phyloP scores from a whole-genome alignment of 805 yeast species.

The Blastobotrys mokoenaii region DNA sequence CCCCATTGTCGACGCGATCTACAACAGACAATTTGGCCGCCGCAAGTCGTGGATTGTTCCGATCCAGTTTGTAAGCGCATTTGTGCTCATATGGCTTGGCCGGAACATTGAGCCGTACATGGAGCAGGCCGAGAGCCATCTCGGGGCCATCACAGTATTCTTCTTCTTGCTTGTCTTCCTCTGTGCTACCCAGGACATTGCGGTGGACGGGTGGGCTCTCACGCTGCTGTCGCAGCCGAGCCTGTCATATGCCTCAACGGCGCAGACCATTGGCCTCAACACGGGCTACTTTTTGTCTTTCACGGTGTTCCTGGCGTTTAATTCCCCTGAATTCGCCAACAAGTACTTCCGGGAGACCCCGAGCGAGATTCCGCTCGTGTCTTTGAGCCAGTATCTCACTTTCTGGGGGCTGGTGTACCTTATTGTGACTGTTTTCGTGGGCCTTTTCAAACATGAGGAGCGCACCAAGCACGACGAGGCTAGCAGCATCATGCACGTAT shows the following conservation, averaged over 20 bases:
- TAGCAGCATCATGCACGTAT: slow-evolving; percentile 21
- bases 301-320: slow-evolving; percentile 83
- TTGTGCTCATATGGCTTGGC: slow-evolving; percentile 62
- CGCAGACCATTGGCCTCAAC: slow-evolving; percentile 92
- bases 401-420: slow-evolving; percentile 73
- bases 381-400: slow-evolving; percentile 65
- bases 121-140: slow-evolving; percentile 39
- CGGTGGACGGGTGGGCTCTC: slow-evolving; percentile 98
- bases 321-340: slow-evolving; percentile 88
- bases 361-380: slow-evolving; percentile 52
- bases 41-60: slow-evolving; percentile 94
- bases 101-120: slow-evolving; percentile 39
- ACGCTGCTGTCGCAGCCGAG: slow-evolving; percentile 73
- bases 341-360: slow-evolving; percentile 64
- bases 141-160: slow-evolving; percentile 51
- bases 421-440: slow-evolving; percentile 53
- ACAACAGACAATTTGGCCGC: slow-evolving; percentile 59
- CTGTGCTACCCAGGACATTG: slow-evolving; percentile 97
- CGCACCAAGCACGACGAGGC: slow-evolving; percentile 36
- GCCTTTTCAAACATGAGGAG: slow-evolving; percentile 60
- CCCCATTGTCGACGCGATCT: slow-evolving; percentile 88
- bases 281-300: slow-evolving; percentile 88
- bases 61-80: slow-evolving; percentile 71
- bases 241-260: slow-evolving; percentile 88
- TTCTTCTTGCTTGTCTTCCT: slow-evolving; percentile 75